Base-by-base conservation (phyloP, 371 early-diverging fungal genomes). In the Mortierella sp. region DNA sequence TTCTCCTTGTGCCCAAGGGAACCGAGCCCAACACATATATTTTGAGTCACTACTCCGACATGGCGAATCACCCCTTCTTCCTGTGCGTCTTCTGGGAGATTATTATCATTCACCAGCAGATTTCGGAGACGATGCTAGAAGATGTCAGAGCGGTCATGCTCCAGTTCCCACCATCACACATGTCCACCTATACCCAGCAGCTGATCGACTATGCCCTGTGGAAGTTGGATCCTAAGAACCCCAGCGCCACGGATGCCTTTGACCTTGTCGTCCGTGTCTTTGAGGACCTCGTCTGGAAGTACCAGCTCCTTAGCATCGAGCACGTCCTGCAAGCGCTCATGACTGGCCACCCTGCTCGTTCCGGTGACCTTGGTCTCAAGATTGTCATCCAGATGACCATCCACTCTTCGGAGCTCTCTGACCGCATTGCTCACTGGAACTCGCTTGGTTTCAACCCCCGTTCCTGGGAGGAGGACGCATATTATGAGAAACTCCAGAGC, bases 381-480 rank as follows among this genome's bases (percentile, higher is more conserved):
- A 90, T 89, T 72, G 75, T 95, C 41, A 91, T 91, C 2, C 92
- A 92, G 72, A 82, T 95, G 71, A 84, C 96, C 21, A 77, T 95
- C 6, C 90, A 93, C 49, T 94, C 96, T 2, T 82, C 91, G 4
- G 91, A 91, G 29, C 93, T 95, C 49, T 77, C 80, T 0, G 88
- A 84, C 63, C 93, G 96, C 5, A 91, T 94, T 16, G 75, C 83
- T n/a, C 92, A 92, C 70, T 96, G 95, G 94, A 91, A 91, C 35
- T 89, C 91, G 0, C 88, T 95, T 24, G 88, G 90, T 2, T 93
- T 96, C 79, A 91, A 89, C 74, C 90, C 90, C 70, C 90, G 95
- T 1, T 93, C 93, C 65, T 96, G 96, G 96, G 91, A 91, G 44
- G 96, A 95, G 78, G 92, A 93, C 77, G 89, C 91, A 46, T 93